Evolutionary conservation across 352 stramenopile genomes (phyloP).

Genomic region (Blastocystis sp.): DNA sequence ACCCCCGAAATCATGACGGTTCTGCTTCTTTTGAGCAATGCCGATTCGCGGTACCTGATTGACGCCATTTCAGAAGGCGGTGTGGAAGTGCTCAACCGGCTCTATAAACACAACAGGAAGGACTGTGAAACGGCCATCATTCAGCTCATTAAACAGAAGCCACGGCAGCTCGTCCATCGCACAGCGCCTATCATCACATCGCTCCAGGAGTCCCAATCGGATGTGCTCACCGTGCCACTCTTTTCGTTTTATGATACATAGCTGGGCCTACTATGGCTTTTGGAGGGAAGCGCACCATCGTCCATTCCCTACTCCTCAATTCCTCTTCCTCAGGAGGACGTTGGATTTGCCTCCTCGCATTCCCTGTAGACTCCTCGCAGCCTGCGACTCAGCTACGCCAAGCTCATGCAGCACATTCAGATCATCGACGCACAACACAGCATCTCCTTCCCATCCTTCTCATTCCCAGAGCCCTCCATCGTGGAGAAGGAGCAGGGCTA

Average conservation of each 20-base stretch:
- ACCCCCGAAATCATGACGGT: slow-evolving; percentile 64
- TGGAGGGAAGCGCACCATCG: slow-evolving; percentile 26
- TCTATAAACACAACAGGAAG: slow-evolving; percentile 48
- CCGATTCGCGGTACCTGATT: slow-evolving; percentile 18
- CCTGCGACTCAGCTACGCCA: slow-evolving; percentile 34
- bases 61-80: slow-evolving; percentile 19
- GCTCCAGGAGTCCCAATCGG: neutral
- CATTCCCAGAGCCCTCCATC: no score
- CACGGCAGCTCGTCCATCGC: slow-evolving; percentile 36
- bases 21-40: slow-evolving; percentile 59
- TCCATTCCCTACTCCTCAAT: slow-evolving; percentile 2
- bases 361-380: slow-evolving; percentile 30
- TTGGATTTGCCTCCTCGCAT: neutral
- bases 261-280: slow-evolving; percentile 39
- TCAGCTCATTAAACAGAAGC: slow-evolving; percentile 64
- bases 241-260: neutral
- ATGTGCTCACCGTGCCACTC: slow-evolving; percentile 23
- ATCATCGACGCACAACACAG: neutral
- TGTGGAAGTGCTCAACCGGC: slow-evolving; percentile 10
- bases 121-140: slow-evolving; percentile 55
- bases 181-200: neutral
- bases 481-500: no score
- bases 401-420: slow-evolving; percentile 13
- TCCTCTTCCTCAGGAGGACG: slow-evolving; percentile 28
- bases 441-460: no score